A percentile compares a stretch with the other conserved stretches of the same genome.
Evolutionary conservation across 208 protist species (phyloP).

Genomic region (Crithidia expoeki): DNA sequence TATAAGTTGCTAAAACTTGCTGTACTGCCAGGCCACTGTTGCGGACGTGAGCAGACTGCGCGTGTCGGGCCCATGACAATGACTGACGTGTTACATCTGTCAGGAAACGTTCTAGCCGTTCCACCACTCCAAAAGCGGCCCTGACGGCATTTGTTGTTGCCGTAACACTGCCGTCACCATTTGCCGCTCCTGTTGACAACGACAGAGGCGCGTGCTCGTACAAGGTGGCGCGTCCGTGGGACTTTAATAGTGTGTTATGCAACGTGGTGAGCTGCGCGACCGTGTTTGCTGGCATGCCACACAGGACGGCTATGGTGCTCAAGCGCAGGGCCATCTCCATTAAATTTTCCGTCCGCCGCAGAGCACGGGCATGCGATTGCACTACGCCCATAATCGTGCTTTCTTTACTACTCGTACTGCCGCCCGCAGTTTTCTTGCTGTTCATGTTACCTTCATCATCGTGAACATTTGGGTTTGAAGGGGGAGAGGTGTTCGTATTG

Average conservation of each 20-base stretch:
- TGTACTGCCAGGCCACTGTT: conserved; percentile 51
- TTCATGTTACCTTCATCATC: too few relatives aligned
- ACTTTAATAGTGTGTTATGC: conserved; percentile 54
- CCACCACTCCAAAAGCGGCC: conserved; percentile 41
- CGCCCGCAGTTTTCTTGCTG: too few relatives aligned
- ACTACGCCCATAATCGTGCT: too few relatives aligned
- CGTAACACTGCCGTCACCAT: neutral
- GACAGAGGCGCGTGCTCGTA: too few relatives aligned
- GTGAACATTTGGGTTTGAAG: too few relatives aligned
- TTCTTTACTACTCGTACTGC: neutral
- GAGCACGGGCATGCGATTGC: too few relatives aligned
- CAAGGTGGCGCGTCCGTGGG: conserved; percentile 8
- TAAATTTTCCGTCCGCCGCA: conserved; percentile 19
- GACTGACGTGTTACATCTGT: conserved; percentile 38
- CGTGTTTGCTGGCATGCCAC: conserved; percentile 49
- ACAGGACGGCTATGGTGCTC: conserved; percentile 36
- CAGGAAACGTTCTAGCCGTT: conserved; percentile 57
- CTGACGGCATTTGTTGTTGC: neutral
- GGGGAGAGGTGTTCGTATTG: too few relatives aligned
- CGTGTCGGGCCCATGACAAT: conserved; percentile 39
- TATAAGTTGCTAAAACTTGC: conserved; percentile 62
- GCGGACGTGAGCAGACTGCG: conserved; percentile 46
- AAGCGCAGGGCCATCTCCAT: conserved; percentile 44
- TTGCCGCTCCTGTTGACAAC: neutral
- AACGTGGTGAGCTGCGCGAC: conserved; percentile 61